Conservation (phyloP, 1,284 basidiomycete species). For the Sparassis latifolia region DNA sequence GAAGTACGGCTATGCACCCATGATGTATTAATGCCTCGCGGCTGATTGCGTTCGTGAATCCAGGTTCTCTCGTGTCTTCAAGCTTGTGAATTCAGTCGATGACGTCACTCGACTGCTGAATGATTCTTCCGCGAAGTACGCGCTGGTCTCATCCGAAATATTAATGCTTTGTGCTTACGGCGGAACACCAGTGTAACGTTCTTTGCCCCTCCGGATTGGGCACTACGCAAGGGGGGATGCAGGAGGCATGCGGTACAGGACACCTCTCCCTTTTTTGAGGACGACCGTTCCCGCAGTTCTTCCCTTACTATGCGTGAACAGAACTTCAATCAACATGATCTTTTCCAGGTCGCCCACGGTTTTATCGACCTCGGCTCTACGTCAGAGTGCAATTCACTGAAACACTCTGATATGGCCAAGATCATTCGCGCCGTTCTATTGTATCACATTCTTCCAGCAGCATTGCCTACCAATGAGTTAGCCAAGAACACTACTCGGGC, state of each 20-base stretch:
- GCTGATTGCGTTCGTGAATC: background rate
- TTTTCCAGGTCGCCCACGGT: too few relatives aligned
- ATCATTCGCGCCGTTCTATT: constrained; percentile 51
- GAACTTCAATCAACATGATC: too few relatives aligned
- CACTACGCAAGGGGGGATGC: constrained; percentile 16
- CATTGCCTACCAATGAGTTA: constrained; percentile 35
- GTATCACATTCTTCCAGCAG: constrained; percentile 57
- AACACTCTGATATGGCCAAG: constrained; percentile 32
- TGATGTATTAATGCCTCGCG: background rate
- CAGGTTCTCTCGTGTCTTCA: constrained; percentile 35
- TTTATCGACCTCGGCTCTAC: too few relatives aligned
- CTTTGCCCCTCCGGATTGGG: constrained; percentile 45
- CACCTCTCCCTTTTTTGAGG: too few relatives aligned
- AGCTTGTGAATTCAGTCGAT: constrained; percentile 39
- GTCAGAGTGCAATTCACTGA: constrained; percentile 21
- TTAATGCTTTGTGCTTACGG: background rate
- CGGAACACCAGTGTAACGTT: constrained; percentile 38
- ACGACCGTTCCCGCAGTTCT: too few relatives aligned
- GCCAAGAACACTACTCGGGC: constrained; percentile 54
- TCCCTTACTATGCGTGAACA: too few relatives aligned
- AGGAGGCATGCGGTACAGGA: too few relatives aligned
- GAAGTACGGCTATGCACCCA: constrained; percentile 19
- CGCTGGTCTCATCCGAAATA: background rate
- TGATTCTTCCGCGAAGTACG: constrained; percentile 33
- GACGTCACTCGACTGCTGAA: constrained; percentile 36